A percentile compares a stretch with the other conserved stretches of the same genome.
Evolutionary conservation across 139 green algal species (phyloP).

Genomic region (Chlorella sp.): DNA sequence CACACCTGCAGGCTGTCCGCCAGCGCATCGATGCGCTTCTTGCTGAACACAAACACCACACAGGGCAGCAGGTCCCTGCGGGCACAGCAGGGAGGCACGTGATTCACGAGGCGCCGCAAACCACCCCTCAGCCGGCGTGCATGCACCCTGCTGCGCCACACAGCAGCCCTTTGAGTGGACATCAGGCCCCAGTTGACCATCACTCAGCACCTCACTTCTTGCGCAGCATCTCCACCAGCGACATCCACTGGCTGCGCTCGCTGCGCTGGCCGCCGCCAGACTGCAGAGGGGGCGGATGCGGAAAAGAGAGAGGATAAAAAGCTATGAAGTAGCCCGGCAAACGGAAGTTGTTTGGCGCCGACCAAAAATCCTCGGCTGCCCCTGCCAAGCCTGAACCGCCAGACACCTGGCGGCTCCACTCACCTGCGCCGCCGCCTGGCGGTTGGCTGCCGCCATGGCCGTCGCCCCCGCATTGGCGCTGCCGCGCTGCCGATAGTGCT

Average conservation of each 20-base stretch:
- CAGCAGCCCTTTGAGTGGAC: no score
- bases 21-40: conserved; percentile 77
- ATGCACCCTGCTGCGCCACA: no score
- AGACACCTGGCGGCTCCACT: no score
- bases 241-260: conserved; percentile 72
- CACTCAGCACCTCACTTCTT: conserved; percentile 42
- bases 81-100: not conserved
- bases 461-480: conserved; percentile 39
- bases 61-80: conserved; percentile 74
- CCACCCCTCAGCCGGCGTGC: not conserved
- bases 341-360: no score
- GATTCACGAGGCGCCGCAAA: not conserved
- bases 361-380: no score
- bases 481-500: conserved; percentile 23
- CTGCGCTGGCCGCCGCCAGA: conserved; percentile 26
- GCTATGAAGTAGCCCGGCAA: no score
- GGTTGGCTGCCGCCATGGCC: conserved; percentile 29
- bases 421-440: conserved; percentile 25
- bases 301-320: no score
- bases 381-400: no score
- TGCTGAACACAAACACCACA: conserved; percentile 92
- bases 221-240: conserved; percentile 73
- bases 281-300: no score
- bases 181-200: not conserved
- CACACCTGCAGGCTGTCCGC: conserved; percentile 45